Conservation (phyloP, 148 eudicot genomes). For the Salicornia ramosissima region DNA sequence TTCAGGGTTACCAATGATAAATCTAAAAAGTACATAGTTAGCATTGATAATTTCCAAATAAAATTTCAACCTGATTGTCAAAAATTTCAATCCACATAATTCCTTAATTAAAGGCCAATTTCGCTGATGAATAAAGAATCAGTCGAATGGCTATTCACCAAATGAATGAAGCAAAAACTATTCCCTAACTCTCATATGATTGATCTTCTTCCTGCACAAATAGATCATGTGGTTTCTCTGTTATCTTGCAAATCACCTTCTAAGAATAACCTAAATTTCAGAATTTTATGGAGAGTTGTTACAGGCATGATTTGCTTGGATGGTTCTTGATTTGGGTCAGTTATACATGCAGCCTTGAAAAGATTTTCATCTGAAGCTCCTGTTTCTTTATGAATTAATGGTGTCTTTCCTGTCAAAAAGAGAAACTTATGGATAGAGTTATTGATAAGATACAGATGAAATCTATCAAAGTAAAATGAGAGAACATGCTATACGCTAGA, state of each 20-base stretch:
- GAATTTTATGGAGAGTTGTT: constrained; percentile 50
- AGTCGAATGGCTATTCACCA: neutral
- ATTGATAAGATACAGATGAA: neutral
- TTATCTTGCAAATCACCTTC: constrained; percentile 33
- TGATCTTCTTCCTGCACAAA: neutral
- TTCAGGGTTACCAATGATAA: no score
- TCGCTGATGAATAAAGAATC: neutral
- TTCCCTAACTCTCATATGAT: neutral
- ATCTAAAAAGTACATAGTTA: no score
- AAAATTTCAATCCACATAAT: no score
- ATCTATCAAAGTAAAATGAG: neutral
- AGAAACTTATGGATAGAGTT: neutral
- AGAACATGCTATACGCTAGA: no score
- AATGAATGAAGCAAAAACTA: neutral
- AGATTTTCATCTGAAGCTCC: constrained; percentile 52
- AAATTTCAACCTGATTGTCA: no score
- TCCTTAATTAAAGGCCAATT: no score
- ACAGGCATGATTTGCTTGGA: constrained; percentile 55
- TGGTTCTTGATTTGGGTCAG: constrained; percentile 39
- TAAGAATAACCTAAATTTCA: constrained; percentile 44
- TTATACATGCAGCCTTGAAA: constrained; percentile 32
- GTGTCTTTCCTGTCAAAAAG: constrained; percentile 39
- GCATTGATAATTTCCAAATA: no score
- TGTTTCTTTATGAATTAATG: constrained; percentile 45
- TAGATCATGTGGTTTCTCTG: constrained; percentile 13